Conservation (phyloP, 305 asterid genomes). For the Lippia alba region DNA sequence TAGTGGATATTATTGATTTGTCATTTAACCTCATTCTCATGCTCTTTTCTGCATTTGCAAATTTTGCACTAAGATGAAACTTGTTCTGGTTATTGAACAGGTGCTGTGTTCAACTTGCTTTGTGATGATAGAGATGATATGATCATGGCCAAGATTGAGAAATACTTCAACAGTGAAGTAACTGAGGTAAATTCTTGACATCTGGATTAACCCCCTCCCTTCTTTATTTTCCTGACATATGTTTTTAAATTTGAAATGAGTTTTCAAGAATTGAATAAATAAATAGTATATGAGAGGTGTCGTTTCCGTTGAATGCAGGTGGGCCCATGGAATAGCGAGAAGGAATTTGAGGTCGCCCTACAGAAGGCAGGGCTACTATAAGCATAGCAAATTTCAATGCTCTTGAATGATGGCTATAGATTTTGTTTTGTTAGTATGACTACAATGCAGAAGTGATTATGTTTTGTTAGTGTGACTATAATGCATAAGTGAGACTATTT, state of each 20-base stretch:
- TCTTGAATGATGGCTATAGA: conserved; percentile 8
- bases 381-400: not conserved
- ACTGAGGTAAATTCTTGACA: conserved; percentile 54
- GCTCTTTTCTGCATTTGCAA: not conserved
- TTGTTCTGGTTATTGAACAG: conserved; percentile 43
- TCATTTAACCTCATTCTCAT: not conserved
- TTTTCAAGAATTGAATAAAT: not conserved
- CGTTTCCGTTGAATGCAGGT: conserved; percentile 54
- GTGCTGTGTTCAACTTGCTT: conserved; percentile 86
- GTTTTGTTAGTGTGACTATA: not conserved
- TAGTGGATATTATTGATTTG: not conserved
- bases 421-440: not conserved
- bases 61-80: not conserved
- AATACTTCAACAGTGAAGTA: conserved; percentile 54
- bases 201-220: too few species aligned
- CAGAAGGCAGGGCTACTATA: conserved; percentile 62
- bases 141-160: conserved; percentile 75
- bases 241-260: not conserved
- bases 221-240: too few species aligned
- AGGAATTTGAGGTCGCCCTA: conserved; percentile 62
- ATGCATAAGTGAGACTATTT: conserved; percentile 8
- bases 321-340: conserved; percentile 52
- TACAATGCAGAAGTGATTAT: too few species aligned
- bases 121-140: conserved; percentile 51
- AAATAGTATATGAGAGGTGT: not conserved